These are phyloP conservation scores for Pichia ethanolica DNA, from an alignment of 805 yeast genomes.

Conservation along the genomic window DNA sequence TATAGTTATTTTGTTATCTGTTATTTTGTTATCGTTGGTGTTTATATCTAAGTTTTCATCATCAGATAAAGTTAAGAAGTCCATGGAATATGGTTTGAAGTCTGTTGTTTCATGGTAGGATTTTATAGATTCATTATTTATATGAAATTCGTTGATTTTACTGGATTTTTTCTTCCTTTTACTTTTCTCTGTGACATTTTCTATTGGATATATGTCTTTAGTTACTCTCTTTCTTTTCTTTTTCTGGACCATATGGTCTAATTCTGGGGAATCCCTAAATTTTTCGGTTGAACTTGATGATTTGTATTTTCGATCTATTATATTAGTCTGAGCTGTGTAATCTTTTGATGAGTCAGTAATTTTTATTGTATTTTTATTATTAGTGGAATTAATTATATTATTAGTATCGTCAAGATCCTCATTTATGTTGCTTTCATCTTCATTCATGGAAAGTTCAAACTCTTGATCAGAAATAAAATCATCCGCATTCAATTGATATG, in stretches of 20 bases:
- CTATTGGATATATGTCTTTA: too few relatives aligned
- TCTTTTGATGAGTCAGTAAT: too few relatives aligned
- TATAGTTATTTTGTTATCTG: too few relatives aligned
- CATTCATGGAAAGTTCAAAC: slow-evolving; percentile 14
- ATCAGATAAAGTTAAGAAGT: slow-evolving; percentile 6
- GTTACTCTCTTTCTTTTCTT: not conserved
- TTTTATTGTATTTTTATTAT: not conserved
- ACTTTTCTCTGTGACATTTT: not conserved
- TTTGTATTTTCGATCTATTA: too few relatives aligned
- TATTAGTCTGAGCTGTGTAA: too few relatives aligned
- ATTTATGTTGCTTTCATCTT: slow-evolving; percentile 11
- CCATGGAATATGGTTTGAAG: slow-evolving; percentile 6
- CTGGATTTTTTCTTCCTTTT: not conserved
- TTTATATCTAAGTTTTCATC: not conserved
- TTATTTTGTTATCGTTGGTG: too few relatives aligned
- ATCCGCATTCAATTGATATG: not conserved
- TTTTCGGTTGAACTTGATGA: not conserved
- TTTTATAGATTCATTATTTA: not conserved
- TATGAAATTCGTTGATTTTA: not conserved
- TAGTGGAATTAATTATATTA: not conserved
- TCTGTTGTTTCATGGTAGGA: not conserved
- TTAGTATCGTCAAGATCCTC: slow-evolving; percentile 4
- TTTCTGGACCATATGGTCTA: slow-evolving; percentile 19
- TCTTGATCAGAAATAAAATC: slow-evolving; percentile 7
- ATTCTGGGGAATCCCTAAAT: not conserved